Percentiles rank a stretch among this genome's conserved stretches.
phyloP scores from a whole-genome alignment of 108 stramenopile species.

The Ochromonas danica region DNA sequence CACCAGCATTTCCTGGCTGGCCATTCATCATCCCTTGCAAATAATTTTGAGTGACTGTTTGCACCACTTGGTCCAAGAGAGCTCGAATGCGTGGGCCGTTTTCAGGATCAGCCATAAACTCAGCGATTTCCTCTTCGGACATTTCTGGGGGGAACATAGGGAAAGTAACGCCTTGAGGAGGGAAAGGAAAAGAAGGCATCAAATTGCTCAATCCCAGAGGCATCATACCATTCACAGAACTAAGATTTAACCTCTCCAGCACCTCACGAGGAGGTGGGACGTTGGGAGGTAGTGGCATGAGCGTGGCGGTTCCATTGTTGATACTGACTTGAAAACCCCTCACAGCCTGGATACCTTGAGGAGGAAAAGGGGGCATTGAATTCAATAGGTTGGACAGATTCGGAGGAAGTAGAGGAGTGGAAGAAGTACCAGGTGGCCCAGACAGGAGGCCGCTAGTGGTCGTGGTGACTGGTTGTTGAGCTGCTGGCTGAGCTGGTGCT shows the following conservation, averaged over 20 bases:
- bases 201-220: too few relatives aligned
- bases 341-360: not conserved
- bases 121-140: not conserved
- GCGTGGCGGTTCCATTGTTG: not conserved
- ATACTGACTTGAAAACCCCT: not conserved
- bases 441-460: not conserved
- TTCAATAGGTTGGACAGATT: not conserved
- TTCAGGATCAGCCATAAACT: not conserved
- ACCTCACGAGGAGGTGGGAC: too few relatives aligned
- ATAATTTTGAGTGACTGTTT: too few relatives aligned
- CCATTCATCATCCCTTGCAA: too few relatives aligned
- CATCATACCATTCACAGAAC: too few relatives aligned
- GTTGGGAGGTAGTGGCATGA: not conserved
- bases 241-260: too few relatives aligned
- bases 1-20: too few relatives aligned
- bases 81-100: too few relatives aligned
- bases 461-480: not conserved
- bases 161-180: too few relatives aligned
- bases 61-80: too few relatives aligned
- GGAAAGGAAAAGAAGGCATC: too few relatives aligned
- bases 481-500: not conserved
- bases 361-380: not conserved
- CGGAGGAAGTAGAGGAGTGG: not conserved
- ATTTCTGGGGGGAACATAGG: not conserved
- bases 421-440: not conserved